Percentiles rank a stretch among this genome's conserved stretches.
phyloP scores from a whole-genome alignment of 1,139 yeast genomes.

The Suhomyces bribrorum region DNA sequence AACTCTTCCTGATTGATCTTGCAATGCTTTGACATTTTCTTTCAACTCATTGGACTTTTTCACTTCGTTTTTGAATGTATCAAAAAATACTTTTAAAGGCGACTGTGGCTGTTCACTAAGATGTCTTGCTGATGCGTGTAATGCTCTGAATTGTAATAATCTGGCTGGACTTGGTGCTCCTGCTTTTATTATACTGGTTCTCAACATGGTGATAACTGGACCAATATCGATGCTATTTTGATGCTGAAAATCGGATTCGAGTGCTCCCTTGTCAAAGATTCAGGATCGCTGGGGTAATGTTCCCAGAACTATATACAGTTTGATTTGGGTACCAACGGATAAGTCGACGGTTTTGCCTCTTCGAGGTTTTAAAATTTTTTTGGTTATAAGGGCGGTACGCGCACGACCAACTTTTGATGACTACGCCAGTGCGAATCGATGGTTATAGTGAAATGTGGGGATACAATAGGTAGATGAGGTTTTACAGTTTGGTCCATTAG shows the following conservation, averaged over 20 bases:
- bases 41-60: slow-evolving; percentile 87
- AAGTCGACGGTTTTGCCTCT: background rate
- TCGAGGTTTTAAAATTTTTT: slow-evolving; percentile 7
- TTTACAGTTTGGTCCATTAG: no score
- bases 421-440: no score
- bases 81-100: slow-evolving; percentile 90
- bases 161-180: slow-evolving; percentile 3
- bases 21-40: slow-evolving; percentile 89
- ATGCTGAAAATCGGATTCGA: slow-evolving; percentile 3
- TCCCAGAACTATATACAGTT: slow-evolving; percentile 6
- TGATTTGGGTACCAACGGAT: slow-evolving; percentile 1
- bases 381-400: slow-evolving; percentile 5
- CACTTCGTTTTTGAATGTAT: slow-evolving; percentile 90
- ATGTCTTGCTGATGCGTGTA: slow-evolving; percentile 13
- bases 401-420: no score
- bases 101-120: slow-evolving; percentile 48
- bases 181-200: slow-evolving; percentile 11
- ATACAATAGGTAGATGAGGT: background rate
- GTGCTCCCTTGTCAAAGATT: background rate
- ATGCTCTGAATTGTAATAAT: slow-evolving; percentile 9
- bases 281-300: background rate
- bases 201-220: slow-evolving; percentile 12
- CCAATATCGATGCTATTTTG: background rate
- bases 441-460: no score
- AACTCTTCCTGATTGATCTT: slow-evolving; percentile 93